These are phyloP conservation scores for Musa troglodytarum DNA, from an alignment of 176 grass and related monocot species.

Conservation along the genomic window DNA sequence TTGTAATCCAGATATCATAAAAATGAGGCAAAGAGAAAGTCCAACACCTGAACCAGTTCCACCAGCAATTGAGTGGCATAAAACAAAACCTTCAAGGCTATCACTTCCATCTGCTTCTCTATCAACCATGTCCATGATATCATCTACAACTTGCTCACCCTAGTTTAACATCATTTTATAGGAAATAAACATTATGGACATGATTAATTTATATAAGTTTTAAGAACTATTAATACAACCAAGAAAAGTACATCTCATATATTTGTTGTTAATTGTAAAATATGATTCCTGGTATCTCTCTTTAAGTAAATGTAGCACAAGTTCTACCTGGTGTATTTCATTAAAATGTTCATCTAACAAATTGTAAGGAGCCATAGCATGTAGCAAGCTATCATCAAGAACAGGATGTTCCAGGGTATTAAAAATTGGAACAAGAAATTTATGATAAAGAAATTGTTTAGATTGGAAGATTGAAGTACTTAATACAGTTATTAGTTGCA, in stretches of 20 bases:
- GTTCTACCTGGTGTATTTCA: not conserved
- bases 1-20: not conserved
- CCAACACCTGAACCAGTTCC: constrained; percentile 93
- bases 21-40: not conserved
- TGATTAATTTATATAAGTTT: not conserved
- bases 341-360: not conserved
- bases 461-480: too few species aligned
- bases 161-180: constrained; percentile 9
- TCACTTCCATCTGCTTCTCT: constrained; percentile 99
- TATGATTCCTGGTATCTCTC: not conserved
- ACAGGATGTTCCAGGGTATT: not conserved
- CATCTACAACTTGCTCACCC: constrained; percentile 97
- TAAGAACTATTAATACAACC: not conserved
- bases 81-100: constrained; percentile 92
- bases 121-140: constrained; percentile 99
- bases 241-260: not conserved
- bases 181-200: not conserved
- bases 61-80: constrained; percentile 96
- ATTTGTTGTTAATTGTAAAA: not conserved
- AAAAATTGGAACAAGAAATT: not conserved
- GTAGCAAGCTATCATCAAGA: not conserved
- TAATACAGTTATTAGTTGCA: too few species aligned
- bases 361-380: not conserved
- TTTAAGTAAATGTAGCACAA: not conserved
- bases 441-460: not conserved